phyloP scores from a whole-genome alignment of 2,329 filamentous ascomycete species.

The Pyrenophora seminiperda region DNA sequence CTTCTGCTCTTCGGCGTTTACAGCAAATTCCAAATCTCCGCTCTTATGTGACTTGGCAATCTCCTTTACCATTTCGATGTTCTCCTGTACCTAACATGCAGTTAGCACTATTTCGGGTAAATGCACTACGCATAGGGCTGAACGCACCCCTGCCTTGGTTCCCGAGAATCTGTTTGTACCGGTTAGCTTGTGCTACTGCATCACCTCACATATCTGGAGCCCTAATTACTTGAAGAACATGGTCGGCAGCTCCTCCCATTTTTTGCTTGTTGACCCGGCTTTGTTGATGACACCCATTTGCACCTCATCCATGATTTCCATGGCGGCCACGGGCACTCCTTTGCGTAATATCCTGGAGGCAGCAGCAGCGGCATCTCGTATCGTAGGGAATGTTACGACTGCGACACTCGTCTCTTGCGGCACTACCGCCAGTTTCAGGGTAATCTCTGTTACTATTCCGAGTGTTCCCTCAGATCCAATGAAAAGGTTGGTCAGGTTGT shows the following conservation, averaged over 20 bases:
- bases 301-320: conserved; percentile 89
- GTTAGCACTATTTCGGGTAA: conserved; percentile 37
- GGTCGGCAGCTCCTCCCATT: conserved; percentile 77
- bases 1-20: conserved; percentile 59
- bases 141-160: conserved; percentile 65
- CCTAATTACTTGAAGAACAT: conserved; percentile 79
- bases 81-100: conserved; percentile 67
- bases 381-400: conserved; percentile 77
- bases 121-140: conserved; percentile 13
- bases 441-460: conserved; percentile 81
- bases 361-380: conserved; percentile 75
- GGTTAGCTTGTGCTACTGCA: conserved; percentile 29
- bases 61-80: conserved; percentile 69
- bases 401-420: conserved; percentile 78
- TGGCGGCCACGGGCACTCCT: conserved; percentile 73
- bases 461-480: conserved; percentile 82
- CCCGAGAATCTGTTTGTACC: conserved; percentile 65
- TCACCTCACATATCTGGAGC: conserved; percentile 1
- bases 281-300: conserved; percentile 84
- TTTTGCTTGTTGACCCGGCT: conserved; percentile 70
- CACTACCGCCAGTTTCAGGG: conserved; percentile 76
- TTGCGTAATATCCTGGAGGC: conserved; percentile 77
- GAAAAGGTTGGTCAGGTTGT: conserved; percentile 80
- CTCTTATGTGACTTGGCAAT: conserved; percentile 68
- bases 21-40: conserved; percentile 61